A percentile compares a stretch with the other conserved stretches of the same genome.
These are phyloP conservation scores for Sequoia sempervirens DNA, from an alignment of 75 land plant species.

Conservation along the genomic window DNA sequence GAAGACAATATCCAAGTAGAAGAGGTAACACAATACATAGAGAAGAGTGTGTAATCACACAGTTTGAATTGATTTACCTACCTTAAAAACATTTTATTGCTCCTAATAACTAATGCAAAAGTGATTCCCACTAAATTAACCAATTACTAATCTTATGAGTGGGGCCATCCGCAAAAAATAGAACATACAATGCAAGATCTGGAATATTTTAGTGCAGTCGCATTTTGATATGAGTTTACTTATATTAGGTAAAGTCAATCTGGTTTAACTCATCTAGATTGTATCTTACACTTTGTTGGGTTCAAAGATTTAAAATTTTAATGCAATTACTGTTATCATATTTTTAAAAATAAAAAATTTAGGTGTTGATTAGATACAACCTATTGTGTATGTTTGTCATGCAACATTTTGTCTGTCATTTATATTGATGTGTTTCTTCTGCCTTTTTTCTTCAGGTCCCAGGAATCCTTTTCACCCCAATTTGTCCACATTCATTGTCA, in stretches of 20 bases:
- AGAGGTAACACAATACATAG: neutral
- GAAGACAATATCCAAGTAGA: neutral
- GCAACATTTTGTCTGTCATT: no score
- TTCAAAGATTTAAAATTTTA: neutral
- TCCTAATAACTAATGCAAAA: neutral
- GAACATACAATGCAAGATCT: neutral
- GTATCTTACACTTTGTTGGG: neutral
- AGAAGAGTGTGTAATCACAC: neutral
- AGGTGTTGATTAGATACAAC: neutral
- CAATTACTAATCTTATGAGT: neutral
- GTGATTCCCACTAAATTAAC: neutral
- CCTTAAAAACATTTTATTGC: neutral
- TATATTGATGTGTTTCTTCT: no score
- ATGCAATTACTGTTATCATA: neutral
- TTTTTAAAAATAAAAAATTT: neutral
- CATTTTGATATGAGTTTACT: neutral
- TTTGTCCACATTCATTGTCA: no score
- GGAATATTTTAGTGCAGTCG: neutral
- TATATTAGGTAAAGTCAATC: neutral
- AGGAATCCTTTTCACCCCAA: no score
- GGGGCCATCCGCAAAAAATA: neutral
- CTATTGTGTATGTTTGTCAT: neutral
- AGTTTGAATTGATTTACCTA: neutral
- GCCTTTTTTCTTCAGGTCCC: no score
- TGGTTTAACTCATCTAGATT: neutral